phyloP scores from a whole-genome alignment of 2,329 filamentous ascomycete species.

The Cryoendolithus antarcticus region DNA sequence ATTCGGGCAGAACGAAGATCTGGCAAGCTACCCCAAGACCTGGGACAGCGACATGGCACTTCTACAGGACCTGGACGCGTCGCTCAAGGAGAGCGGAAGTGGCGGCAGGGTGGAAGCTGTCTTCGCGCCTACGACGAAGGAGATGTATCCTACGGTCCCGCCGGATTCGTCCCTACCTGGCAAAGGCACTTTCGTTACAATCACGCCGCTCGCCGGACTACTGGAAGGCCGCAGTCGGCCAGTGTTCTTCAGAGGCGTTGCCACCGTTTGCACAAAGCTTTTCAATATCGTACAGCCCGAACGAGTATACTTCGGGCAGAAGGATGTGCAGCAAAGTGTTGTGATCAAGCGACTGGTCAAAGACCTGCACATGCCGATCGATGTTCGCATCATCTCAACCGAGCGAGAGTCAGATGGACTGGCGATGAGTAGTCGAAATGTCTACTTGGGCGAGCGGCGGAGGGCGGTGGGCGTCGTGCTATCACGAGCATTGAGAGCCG shows the following conservation, averaged over 20 bases:
- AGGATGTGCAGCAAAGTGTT: conserved; percentile 93
- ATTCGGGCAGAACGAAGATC: conserved; percentile 80
- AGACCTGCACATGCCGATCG: conserved; percentile 70
- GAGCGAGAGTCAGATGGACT: conserved; percentile 68
- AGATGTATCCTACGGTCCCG: conserved; percentile 81
- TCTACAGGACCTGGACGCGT: conserved; percentile 55
- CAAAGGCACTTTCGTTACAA: conserved; percentile 77
- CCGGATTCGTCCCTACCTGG: conserved; percentile 60
- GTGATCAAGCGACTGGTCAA: conserved; percentile 75
- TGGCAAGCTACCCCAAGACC: conserved; percentile 78
- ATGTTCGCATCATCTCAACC: conserved; percentile 64
- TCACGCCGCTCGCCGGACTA: conserved; percentile 70
- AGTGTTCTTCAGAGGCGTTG: conserved; percentile 92
- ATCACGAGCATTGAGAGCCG: conserved; percentile 54
- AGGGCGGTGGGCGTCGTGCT: conserved; percentile 63
- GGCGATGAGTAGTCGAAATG: conserved; percentile 84
- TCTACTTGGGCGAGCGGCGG: conserved; percentile 71
- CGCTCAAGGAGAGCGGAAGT: conserved; percentile 42
- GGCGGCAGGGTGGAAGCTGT: conserved; percentile 63
- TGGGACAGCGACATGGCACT: conserved; percentile 65
- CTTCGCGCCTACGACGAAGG: conserved; percentile 69
- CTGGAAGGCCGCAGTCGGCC: conserved; percentile 78
- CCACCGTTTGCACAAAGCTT: conserved; percentile 90
- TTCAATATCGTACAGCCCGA: conserved; percentile 74
- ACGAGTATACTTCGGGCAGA: conserved; percentile 86